These are phyloP conservation scores for Macroventuria anomochaeta DNA, from an alignment of 2,329 filamentous ascomycete species.

Conservation along the genomic window DNA sequence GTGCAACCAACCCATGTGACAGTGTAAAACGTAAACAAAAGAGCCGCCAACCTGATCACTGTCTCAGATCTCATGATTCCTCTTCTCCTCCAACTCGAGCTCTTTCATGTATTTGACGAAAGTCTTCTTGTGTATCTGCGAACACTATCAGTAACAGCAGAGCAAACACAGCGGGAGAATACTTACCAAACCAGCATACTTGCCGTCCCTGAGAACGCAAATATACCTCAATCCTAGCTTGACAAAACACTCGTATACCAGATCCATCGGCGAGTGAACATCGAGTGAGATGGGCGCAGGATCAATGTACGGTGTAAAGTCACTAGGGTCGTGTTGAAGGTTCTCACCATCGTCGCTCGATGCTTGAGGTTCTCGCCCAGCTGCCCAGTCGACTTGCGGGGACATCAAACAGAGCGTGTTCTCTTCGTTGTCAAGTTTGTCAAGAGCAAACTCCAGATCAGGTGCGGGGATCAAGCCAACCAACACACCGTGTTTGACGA, in stretches of 20 bases:
- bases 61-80: constrained; percentile 4
- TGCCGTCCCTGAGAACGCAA: constrained; percentile 83
- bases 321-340: constrained; percentile 66
- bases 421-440: constrained; percentile 78
- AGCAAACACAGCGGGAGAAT: no score
- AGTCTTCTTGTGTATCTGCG: constrained; percentile 86
- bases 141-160: neutral
- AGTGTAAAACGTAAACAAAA: neutral
- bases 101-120: constrained; percentile 96
- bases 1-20: neutral
- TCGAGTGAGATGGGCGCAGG: constrained; percentile 88
- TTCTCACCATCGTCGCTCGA: constrained; percentile 61
- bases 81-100: constrained; percentile 64
- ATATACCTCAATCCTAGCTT: constrained; percentile 93
- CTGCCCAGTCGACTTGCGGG: constrained; percentile 59
- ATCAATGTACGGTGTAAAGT: constrained; percentile 92
- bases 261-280: constrained; percentile 86
- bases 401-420: constrained; percentile 83
- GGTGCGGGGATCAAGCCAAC: constrained; percentile 93
- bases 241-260: constrained; percentile 95
- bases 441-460: constrained; percentile 90
- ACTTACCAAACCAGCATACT: constrained; percentile 84
- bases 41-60: no score
- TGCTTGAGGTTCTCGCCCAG: constrained; percentile 58
- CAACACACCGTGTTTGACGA: constrained; percentile 77